Evolutionary conservation across 2,329 filamentous ascomycete species (phyloP), one percentile per base, ranked within the genome.

Genomic region (Exophiala calicioides): DNA sequence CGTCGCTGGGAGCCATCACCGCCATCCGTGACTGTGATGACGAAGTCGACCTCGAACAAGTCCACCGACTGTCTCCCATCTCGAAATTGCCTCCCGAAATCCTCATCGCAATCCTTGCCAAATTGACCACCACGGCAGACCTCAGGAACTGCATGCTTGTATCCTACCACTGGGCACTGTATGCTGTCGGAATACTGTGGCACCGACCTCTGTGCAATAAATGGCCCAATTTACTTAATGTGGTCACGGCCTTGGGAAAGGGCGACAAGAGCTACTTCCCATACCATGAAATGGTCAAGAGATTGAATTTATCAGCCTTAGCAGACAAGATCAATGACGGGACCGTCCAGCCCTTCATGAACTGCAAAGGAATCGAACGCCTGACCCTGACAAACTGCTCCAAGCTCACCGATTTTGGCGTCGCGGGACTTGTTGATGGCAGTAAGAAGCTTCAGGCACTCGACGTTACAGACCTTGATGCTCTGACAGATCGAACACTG

Each of bases 121-220:
- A 90, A 67, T 80, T 98, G 47, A 84, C 77, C 60, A 81, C 79
- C 9, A 79, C 90, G 2, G 72, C 76, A 33, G 91, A 98, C 62
- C 78, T 96, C 58, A 79, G 89, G 58, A 85, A 84, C 68, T 94
- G 88, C 69, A 90, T 97, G 87, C 76, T 93, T 56, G 90, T 95
- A n/a, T 96, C 85, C 62, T 90, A 90, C 68, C 82, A 85, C 53
- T 98, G 93, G 93, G 87, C 93, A 20, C 78, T 86, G 54, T 96
- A 96, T 64, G 85, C 87, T 40, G 93, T 97, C 58, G 91, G 93
- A 55, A 79, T 95, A 56, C 77, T 98, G 16, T 98, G 93, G 93
- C 90, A 96, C 67, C 81, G 93, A 29, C 93, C 93, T 1, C 84
- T 88, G 20, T 97, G 93, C 71, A 90, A 86, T 61, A 88, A 83